A percentile compares a stretch with the other conserved stretches of the same genome.
phyloP scores from a whole-genome alignment of 2,329 filamentous ascomycete genomes.

The Alternaria sp. region DNA sequence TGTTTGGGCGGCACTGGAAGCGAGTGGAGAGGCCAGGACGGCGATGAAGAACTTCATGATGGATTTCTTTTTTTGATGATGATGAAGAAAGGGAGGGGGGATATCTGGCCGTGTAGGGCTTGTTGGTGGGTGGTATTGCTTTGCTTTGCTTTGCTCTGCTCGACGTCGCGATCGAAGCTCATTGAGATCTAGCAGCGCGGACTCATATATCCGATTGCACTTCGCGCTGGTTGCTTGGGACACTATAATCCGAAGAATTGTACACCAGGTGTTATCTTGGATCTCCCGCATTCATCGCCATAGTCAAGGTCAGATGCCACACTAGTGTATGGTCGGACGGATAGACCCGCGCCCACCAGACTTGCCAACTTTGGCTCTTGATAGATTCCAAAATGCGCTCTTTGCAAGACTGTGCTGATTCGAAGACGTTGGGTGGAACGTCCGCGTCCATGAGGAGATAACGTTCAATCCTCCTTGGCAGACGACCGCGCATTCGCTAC shows the following conservation, averaged over 20 bases:
- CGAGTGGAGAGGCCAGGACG: constrained; percentile 23
- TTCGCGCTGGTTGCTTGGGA: background rate
- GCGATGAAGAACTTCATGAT: constrained; percentile 29
- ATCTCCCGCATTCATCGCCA: background rate
- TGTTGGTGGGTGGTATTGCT: background rate
- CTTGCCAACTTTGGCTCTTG: background rate
- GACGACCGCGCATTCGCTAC: constrained; percentile 18
- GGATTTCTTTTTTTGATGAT: background rate
- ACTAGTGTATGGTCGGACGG: background rate
- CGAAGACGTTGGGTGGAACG: background rate
- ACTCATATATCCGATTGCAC: background rate
- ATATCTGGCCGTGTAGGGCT: background rate
- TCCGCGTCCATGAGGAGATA: background rate
- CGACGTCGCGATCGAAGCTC: background rate
- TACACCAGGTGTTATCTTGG: background rate
- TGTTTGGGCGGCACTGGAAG: constrained; percentile 26
- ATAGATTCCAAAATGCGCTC: background rate
- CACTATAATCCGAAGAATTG: background rate
- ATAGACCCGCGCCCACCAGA: constrained; percentile 1
- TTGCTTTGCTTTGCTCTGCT: constrained; percentile 1
- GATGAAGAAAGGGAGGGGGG: background rate
- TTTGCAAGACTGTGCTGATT: background rate
- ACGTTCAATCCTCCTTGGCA: constrained; percentile 23
- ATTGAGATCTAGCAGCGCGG: background rate
- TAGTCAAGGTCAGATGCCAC: background rate